Evolutionary conservation across 495 filamentous ascomycete genomes (phyloP).

Genomic region (Xylaria longipes): DNA sequence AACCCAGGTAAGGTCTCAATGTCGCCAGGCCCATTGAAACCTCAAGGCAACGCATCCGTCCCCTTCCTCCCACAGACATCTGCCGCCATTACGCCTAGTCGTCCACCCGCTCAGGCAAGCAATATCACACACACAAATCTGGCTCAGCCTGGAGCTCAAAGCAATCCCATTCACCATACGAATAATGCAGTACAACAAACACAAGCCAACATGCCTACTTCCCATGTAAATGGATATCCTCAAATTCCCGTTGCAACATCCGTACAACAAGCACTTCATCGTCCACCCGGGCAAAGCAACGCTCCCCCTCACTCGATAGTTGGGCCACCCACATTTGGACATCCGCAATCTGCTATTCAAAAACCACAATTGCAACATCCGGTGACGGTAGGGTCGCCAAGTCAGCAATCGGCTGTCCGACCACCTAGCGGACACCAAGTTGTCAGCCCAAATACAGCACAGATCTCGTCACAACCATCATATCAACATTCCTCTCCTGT

Average conservation of each 20-base stretch:
- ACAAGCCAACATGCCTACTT: neutral
- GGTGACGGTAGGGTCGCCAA: neutral
- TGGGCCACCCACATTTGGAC: neutral
- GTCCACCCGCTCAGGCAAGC: conserved; percentile 3
- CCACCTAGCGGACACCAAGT: conserved; percentile 9
- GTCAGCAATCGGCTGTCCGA: conserved; percentile 3
- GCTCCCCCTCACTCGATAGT: neutral
- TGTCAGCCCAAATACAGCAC: conserved; percentile 10
- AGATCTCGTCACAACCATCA: conserved; percentile 24
- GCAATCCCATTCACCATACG: neutral
- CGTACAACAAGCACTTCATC: neutral
- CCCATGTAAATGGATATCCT: neutral
- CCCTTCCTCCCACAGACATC: neutral
- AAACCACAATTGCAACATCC: conserved; percentile 16
- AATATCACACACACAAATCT: neutral
- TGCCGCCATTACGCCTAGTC: neutral
- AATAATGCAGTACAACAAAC: conserved; percentile 16
- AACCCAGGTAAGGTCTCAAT: neutral
- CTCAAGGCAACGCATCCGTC: neutral
- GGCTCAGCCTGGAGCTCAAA: neutral
- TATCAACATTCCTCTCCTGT: conserved; percentile 25
- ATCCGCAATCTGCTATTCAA: conserved; percentile 1
- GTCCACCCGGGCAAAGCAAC: neutral
- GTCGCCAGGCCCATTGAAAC: conserved; percentile 2
- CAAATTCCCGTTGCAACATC: neutral